Percentiles rank a stretch among this genome's conserved stretches.
Evolutionary conservation across 139 green algal species (phyloP).

Genomic region (Chlorella ohadii): DNA sequence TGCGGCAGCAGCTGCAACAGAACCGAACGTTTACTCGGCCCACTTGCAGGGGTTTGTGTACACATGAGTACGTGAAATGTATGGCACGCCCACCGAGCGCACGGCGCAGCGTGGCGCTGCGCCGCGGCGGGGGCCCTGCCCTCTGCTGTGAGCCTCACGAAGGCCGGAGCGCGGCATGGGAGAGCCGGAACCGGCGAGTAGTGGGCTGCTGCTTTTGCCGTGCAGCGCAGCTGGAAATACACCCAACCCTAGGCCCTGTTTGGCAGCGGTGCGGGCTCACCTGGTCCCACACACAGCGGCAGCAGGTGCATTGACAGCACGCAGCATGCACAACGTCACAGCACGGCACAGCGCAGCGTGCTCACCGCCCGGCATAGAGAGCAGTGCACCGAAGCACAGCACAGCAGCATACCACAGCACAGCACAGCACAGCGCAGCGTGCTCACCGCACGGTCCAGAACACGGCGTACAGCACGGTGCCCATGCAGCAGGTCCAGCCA

Average conservation of each 20-base stretch:
- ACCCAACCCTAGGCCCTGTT: no score
- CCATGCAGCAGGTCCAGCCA: constrained; percentile 47
- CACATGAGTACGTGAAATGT: not conserved
- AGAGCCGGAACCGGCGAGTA: constrained; percentile 3
- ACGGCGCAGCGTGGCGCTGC: constrained; percentile 17
- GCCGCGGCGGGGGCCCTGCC: constrained; percentile 12
- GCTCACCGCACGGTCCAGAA: constrained; percentile 56
- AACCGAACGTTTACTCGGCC: no score
- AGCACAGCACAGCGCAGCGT: no score
- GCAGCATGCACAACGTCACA: no score
- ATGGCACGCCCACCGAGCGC: constrained; percentile 2
- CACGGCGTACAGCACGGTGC: constrained; percentile 62
- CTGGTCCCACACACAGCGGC: no score
- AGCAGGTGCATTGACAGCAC: no score
- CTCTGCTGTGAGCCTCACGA: constrained; percentile 13
- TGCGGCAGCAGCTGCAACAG: no score
- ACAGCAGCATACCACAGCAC: no score
- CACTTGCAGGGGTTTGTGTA: not conserved
- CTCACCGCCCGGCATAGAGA: no score
- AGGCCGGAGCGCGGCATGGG: constrained; percentile 4
- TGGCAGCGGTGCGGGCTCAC: no score
- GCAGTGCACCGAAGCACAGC: not conserved
- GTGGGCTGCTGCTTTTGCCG: not conserved
- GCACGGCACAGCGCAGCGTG: no score
- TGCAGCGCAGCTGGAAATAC: no score